These are phyloP conservation scores for Neohortaea acidophila DNA, from an alignment of 495 filamentous ascomycete genomes.

Conservation along the genomic window DNA sequence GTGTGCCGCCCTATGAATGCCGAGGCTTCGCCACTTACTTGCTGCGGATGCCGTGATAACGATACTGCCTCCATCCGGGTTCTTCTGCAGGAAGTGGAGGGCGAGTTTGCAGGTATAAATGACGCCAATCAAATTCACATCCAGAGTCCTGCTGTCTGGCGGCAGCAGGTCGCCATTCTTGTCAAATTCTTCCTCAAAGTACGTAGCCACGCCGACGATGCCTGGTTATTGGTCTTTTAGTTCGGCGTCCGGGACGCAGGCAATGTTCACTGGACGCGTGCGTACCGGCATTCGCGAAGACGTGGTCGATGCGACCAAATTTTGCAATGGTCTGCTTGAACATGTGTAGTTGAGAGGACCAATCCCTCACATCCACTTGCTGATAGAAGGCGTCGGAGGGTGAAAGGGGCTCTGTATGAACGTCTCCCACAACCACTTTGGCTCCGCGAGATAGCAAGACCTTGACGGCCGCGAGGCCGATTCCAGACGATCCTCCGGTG, in stretches of 20 bases:
- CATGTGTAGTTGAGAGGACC: constrained; percentile 42
- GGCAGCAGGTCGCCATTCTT: constrained; percentile 28
- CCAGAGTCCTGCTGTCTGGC: constrained; percentile 37
- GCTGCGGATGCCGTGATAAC: background rate
- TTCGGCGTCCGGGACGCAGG: constrained; percentile 47
- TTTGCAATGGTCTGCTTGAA: constrained; percentile 35
- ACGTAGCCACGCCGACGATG: constrained; percentile 30
- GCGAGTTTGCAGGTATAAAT: constrained; percentile 49
- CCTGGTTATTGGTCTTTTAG: constrained; percentile 37
- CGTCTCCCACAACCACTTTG: constrained; percentile 23
- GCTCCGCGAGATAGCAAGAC: constrained; percentile 23
- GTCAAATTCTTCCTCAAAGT: constrained; percentile 20
- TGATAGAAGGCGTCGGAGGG: too few species aligned
- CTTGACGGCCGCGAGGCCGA: constrained; percentile 24
- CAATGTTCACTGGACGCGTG: constrained; percentile 28
- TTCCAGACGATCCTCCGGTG: constrained; percentile 21
- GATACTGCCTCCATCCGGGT: constrained; percentile 10
- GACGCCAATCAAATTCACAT: constrained; percentile 50
- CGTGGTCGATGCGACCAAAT: background rate
- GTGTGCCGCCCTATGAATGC: too few species aligned
- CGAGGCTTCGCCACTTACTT: background rate
- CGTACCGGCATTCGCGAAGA: constrained; percentile 2
- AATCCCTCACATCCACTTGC: constrained; percentile 41
- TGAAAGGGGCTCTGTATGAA: too few species aligned
- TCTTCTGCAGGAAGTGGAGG: constrained; percentile 37